Base-by-base conservation (phyloP, 768 basidiomycete species). In the Mycena galericulata region DNA sequence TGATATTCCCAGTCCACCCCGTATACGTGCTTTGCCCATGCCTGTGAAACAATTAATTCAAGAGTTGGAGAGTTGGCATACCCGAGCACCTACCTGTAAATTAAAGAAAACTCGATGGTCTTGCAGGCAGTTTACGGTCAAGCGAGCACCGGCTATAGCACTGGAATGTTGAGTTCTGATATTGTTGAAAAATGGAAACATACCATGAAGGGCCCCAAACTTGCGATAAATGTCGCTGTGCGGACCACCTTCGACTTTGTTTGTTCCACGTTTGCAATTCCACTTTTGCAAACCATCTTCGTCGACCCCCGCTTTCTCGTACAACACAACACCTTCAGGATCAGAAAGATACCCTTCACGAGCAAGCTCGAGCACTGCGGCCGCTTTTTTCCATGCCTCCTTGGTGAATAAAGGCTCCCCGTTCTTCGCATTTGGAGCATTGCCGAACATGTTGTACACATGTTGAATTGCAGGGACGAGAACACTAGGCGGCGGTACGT, bases 231-330 rank as follows among this genome's bases (percentile, higher is more conserved):
- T 53, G 49, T 75, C 75, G n/a, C 75, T 72, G 60, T 75, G 73
- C 14, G 75, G 75, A 3, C 75, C 75, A 43, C 76, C 76, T 65
- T 75, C 73, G 36, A 73, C 69, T 30, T 74, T 76, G 54, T 76
- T 76, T 12, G 72, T 74, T 0, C 74, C 73, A 7, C 71, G 65
- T 1, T 69, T 4, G 60, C 76, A 71, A 15, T 54, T 70, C 66
- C 62, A 76, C 34, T 56, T 74, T 24, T 72, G 67, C 1, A 75
- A 64, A 2, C 75, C 73, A 70, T 75, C 55, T n/a, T 70, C 54
- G 51, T 74, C 74, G 11, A 73, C 22, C 0, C 70, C 71, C 18
- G 62, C 61, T 22, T 62, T 60, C 41, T 75, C 69, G 54, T 75
- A 77, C 62, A 75, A 29, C n/a, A 26, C 14, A 17, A 75, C 46